Evolutionary conservation across 2,329 filamentous ascomycete species (phyloP).

Genomic region (Penicillium sp.): DNA sequence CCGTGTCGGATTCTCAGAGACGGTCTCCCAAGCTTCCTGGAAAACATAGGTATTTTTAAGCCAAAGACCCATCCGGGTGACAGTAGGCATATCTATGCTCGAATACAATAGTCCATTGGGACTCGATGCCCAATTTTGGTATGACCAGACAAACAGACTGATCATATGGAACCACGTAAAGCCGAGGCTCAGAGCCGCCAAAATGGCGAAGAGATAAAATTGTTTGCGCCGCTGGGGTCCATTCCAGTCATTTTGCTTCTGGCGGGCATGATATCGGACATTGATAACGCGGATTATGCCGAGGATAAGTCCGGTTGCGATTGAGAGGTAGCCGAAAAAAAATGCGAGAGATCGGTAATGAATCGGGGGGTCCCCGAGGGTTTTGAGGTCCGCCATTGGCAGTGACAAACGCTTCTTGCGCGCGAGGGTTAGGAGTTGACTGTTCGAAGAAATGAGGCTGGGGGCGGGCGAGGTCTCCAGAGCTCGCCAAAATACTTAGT

Average conservation of each 20-base stretch:
- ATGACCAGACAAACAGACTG: conserved; percentile 48
- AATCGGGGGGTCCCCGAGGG: not conserved
- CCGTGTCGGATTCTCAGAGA: conserved; percentile 54
- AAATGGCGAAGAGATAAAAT: conserved; percentile 33
- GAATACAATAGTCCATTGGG: conserved; percentile 24
- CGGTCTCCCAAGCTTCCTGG: conserved; percentile 54
- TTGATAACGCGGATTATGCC: conserved; percentile 7
- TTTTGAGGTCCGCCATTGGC: no score
- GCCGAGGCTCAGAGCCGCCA: conserved; percentile 49
- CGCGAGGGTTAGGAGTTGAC: no score
- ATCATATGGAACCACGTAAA: conserved; percentile 47
- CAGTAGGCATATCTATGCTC: conserved; percentile 27
- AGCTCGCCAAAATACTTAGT: no score
- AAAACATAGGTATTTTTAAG: conserved; percentile 54
- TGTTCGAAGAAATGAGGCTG: no score
- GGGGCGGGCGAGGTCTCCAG: no score
- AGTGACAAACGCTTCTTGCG: no score
- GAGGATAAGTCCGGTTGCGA: conserved; percentile 6
- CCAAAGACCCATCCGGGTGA: conserved; percentile 48
- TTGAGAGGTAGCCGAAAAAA: conserved; percentile 10
- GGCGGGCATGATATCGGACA: conserved; percentile 10
- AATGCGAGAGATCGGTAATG: conserved; percentile 13
- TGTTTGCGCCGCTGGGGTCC: conserved; percentile 3
- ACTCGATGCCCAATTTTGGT: conserved; percentile 50
- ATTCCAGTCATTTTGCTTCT: conserved; percentile 13